Base-by-base conservation (phyloP, 225 moss, liverwort and hornwort species). In the Antitrichia curtipendula region DNA sequence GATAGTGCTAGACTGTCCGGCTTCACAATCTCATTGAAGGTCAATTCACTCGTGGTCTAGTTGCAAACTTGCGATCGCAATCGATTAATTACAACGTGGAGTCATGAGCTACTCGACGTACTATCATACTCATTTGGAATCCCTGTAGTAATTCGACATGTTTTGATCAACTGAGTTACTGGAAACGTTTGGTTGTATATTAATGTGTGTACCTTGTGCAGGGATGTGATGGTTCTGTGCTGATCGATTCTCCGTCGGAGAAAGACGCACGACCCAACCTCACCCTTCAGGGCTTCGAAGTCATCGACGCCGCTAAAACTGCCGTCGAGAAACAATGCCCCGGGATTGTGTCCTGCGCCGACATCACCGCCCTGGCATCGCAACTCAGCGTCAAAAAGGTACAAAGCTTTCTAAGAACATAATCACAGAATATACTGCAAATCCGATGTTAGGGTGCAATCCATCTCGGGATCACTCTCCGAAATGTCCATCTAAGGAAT, bases 161-260 rank as follows among this genome's bases (percentile, higher is more conserved):
- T 13, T 34, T 34, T 13, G 8, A 34, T 52, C 5, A 22, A 34
- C 8, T 34, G 22, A 21, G 34, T 2, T 32, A 75, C 50, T 17
- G 8, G 32, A 75, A 34, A 21, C 52, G 17, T 34, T 13, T 22
- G 21, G 20, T 50, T 75, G 34, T 34, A 50, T 5, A 4, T 52
- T 34, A 34, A 50, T 13, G 13, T 13, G 34, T 34, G 75, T 50
- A 21, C 13, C 40, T 31, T 43, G 47, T 84, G 78, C 87, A 94
- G 92, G 94, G 92, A 59, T 92, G 92, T 56, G 92, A 94, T 36
- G 94, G 71, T 28, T 94, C 92, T 6, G 92, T 94, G 36, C 84
- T 94, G 49, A 92, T 94, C 64, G 90, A 92, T 17, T 92, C 91
- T 28, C 90, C 90, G 2, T 94, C 92, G 21, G 92, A 92, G 82